Conservation (phyloP, 1,284 basidiomycete species). For the Agaricales sp. region DNA sequence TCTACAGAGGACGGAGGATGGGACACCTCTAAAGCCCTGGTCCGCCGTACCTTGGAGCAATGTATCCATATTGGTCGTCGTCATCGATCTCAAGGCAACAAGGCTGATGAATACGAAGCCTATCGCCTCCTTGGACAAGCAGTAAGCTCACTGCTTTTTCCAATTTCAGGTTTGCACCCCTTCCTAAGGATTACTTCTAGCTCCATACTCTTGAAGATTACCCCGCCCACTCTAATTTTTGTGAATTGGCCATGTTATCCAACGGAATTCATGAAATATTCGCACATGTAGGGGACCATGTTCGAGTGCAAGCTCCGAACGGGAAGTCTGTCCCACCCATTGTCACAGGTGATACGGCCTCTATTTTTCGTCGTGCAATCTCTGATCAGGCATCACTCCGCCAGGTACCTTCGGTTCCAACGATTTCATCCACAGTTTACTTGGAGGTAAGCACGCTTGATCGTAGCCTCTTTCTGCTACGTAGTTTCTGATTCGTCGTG, state of each 20-base stretch:
- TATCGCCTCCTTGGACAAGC: conserved; percentile 69
- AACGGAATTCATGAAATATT: conserved; percentile 77
- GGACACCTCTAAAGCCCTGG: conserved; percentile 84
- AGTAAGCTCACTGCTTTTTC: conserved; percentile 23
- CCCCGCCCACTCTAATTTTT: conserved; percentile 85
- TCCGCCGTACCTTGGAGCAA: conserved; percentile 66
- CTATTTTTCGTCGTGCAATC: background rate
- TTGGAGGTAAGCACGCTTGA: conserved; percentile 53
- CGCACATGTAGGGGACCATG: conserved; percentile 81
- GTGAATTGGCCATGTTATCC: conserved; percentile 67
- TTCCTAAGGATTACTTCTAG: conserved; percentile 21
- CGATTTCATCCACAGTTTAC: conserved; percentile 75
- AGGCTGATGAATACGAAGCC: conserved; percentile 77
- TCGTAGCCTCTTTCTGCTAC: no score
- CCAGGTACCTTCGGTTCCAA: conserved; percentile 75
- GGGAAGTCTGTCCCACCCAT: conserved; percentile 74
- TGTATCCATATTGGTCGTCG: conserved; percentile 60
- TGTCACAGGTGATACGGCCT: conserved; percentile 64
- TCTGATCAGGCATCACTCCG: background rate
- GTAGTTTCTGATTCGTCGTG: no score
- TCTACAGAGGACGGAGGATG: conserved; percentile 57
- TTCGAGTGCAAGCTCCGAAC: conserved; percentile 67
- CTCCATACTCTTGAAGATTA: conserved; percentile 83
- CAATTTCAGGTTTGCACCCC: conserved; percentile 2
- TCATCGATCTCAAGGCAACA: conserved; percentile 45